Conservation (phyloP, 495 filamentous ascomycete species). For the Xylaria scruposa region DNA sequence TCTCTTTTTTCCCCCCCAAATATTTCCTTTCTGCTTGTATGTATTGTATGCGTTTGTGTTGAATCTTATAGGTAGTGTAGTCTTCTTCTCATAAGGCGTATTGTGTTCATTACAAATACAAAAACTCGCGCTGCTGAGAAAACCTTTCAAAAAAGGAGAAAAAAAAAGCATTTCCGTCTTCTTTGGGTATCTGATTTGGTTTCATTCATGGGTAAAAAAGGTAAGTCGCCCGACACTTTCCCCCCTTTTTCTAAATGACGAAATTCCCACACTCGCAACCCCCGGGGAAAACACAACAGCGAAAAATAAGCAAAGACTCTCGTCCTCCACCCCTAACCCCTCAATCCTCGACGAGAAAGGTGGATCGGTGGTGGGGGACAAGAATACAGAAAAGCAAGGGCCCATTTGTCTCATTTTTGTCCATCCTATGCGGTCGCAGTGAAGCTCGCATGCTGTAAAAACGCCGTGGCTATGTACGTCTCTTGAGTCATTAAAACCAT, state of each 20-base stretch:
- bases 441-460: conserved; percentile 29
- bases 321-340: background rate
- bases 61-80: conserved; percentile 12
- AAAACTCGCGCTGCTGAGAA: conserved; percentile 26
- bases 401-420: conserved; percentile 21
- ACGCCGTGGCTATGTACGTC: conserved; percentile 35
- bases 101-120: conserved; percentile 37
- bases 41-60: background rate
- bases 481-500: conserved; percentile 33
- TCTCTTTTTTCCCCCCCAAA: background rate
- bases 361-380: too few relatives aligned
- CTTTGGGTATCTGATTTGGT: conserved; percentile 39
- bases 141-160: conserved; percentile 13
- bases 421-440: conserved; percentile 43
- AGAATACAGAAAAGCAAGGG: background rate
- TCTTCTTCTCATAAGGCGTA: conserved; percentile 34
- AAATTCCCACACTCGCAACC: background rate
- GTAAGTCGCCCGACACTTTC: conserved; percentile 32
- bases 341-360: background rate
- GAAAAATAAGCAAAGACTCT: conserved; percentile 5
- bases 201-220: conserved; percentile 18
- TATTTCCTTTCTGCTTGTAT: background rate
- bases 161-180: conserved; percentile 16
- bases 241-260: conserved; percentile 35
- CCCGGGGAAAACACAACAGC: conserved; percentile 24